Percentiles rank a stretch among this genome's conserved stretches.
These are phyloP conservation scores for Salvia rosmarinus DNA, from an alignment of 257 asterid species.

Conservation along the genomic window DNA sequence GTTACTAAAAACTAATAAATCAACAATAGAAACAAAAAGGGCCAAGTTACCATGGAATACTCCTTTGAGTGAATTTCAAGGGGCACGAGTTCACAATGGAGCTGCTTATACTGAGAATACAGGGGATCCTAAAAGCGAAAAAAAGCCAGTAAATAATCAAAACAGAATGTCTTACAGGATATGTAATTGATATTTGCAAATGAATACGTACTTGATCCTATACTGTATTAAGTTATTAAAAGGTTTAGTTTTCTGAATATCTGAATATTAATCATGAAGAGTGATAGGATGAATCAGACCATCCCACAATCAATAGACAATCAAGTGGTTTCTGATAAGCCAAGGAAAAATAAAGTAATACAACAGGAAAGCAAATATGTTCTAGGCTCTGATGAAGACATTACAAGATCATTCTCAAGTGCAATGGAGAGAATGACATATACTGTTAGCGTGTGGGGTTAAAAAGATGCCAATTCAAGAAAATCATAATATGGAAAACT, in stretches of 20 bases:
- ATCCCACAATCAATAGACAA: not conserved
- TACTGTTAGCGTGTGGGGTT: not conserved
- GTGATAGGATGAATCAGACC: not conserved
- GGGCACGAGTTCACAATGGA: constrained; percentile 72
- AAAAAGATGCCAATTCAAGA: constrained; percentile 8
- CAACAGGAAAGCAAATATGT: not conserved
- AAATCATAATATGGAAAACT: not conserved
- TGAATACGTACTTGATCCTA: not conserved
- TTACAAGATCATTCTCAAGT: not conserved
- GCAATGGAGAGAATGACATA: constrained; percentile 5
- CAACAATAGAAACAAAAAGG: not conserved
- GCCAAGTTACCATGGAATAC: constrained; percentile 57
- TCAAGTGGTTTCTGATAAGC: not conserved
- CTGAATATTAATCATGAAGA: not conserved
- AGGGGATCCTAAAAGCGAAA: constrained; percentile 75
- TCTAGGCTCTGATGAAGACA: constrained; percentile 12
- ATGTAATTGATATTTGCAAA: constrained; percentile 3
- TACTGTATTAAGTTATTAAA: constrained; percentile 11
- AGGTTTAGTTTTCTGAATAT: not conserved
- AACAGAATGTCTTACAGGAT: not conserved
- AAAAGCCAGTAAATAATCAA: constrained; percentile 31
- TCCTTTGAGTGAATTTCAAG: constrained; percentile 67
- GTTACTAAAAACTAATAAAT: constrained; percentile 21
- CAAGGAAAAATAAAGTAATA: not conserved
- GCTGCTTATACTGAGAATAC: constrained; percentile 74